phyloP scores from a whole-genome alignment of 306 rosid genomes.

The Hippophae tibetana region DNA sequence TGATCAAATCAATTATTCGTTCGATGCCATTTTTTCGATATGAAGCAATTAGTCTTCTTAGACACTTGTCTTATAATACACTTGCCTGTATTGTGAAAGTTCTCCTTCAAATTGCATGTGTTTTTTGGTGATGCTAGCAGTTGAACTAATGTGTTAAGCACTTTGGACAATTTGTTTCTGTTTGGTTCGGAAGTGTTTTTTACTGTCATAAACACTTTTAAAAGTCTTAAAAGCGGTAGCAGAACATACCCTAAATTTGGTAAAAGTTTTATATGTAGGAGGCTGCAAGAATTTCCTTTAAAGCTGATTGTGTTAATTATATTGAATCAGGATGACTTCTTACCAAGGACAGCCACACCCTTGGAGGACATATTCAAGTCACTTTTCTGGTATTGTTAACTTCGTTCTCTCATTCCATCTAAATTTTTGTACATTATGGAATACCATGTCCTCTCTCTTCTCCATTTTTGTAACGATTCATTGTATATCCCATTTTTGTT shows the following conservation, averaged over 20 bases:
- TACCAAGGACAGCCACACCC: constrained; percentile 95
- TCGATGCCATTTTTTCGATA: neutral
- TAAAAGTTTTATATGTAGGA: neutral
- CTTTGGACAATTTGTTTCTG: neutral
- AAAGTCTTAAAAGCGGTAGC: neutral
- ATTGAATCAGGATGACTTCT: constrained; percentile 78
- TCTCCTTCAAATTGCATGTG: neutral
- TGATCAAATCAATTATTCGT: neutral
- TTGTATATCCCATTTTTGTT: too few species aligned
- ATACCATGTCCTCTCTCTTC: too few species aligned
- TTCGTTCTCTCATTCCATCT: neutral
- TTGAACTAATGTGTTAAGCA: neutral
- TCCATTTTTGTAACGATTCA: too few species aligned
- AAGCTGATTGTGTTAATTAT: constrained; percentile 23
- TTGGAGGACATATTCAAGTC: constrained; percentile 97
- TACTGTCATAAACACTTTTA: neutral
- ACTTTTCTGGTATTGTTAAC: constrained; percentile 64
- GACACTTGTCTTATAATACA: constrained; percentile 3
- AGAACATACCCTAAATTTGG: neutral
- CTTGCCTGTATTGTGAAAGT: constrained; percentile 2
- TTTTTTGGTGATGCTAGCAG: constrained; percentile 6
- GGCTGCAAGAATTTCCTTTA: neutral
- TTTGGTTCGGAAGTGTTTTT: neutral
- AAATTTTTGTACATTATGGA: too few species aligned
- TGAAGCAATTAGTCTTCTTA: too few species aligned